These are phyloP conservation scores for Simplicillium aogashimaense DNA, from an alignment of 2,329 filamentous ascomycete species.

Conservation along the genomic window DNA sequence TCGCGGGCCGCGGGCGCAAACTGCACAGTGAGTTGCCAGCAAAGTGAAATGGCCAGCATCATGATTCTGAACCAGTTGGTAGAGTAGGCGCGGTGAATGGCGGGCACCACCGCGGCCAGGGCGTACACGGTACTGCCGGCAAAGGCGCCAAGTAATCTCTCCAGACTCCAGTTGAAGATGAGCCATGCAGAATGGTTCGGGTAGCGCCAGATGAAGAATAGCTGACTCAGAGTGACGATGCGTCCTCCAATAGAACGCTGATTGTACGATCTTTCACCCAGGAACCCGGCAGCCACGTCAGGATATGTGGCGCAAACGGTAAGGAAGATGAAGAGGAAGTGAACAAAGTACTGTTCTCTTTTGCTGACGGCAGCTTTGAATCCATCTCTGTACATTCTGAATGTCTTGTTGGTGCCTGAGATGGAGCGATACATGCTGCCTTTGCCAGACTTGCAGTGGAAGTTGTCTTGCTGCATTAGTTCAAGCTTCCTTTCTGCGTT, in stretches of 20 bases:
- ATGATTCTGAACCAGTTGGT: constrained; percentile 10
- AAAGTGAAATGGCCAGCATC: constrained; percentile 11
- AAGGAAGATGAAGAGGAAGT: constrained; percentile 11
- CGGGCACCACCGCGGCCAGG: constrained; percentile 9
- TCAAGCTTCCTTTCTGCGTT: constrained; percentile 8
- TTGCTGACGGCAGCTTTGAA: constrained; percentile 8
- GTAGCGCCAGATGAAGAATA: constrained; percentile 10
- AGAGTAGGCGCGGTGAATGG: constrained; percentile 6
- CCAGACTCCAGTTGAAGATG: constrained; percentile 12
- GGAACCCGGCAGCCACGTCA: constrained; percentile 10
- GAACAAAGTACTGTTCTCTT: constrained; percentile 7
- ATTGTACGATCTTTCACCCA: constrained; percentile 11
- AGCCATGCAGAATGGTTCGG: constrained; percentile 10
- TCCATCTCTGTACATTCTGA: constrained; percentile 10
- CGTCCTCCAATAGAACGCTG: constrained; percentile 11
- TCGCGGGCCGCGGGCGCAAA: constrained; percentile 9
- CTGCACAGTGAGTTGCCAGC: constrained; percentile 10
- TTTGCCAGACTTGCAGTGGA: constrained; percentile 7
- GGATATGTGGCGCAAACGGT: constrained; percentile 10
- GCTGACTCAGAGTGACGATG: constrained; percentile 9
- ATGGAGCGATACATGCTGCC: constrained; percentile 5
- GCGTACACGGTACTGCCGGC: constrained; percentile 12
- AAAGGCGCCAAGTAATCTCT: constrained; percentile 10
- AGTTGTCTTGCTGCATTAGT: constrained; percentile 4
- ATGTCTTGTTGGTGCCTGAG: constrained; percentile 6